Evolutionary conservation across 1,284 basidiomycete genomes (phyloP).

Genomic region (Microbotryum silenes-acaulis): DNA sequence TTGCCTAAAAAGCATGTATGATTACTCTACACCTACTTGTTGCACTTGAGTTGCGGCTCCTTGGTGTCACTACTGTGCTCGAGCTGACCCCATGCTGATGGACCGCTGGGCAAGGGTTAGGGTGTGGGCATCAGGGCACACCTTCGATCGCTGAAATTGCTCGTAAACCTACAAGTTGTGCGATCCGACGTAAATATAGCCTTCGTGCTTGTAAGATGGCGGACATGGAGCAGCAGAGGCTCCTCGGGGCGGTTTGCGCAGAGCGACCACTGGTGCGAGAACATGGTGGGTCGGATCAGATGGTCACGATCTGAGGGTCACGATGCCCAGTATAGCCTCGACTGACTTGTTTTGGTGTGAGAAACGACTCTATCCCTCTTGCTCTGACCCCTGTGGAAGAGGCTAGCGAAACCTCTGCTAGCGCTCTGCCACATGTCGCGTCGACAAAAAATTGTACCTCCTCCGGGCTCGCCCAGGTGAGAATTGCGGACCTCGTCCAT

Average conservation of each 20-base stretch:
- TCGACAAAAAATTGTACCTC: slow-evolving; percentile 28
- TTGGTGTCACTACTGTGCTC: background rate
- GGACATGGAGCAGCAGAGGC: too few relatives aligned
- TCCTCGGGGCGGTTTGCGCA: slow-evolving; percentile 12
- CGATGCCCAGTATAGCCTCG: background rate
- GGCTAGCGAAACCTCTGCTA: slow-evolving; percentile 6
- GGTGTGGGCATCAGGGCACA: background rate
- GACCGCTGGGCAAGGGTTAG: slow-evolving; percentile 7
- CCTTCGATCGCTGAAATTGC: too few relatives aligned
- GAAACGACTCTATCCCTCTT: slow-evolving; percentile 19
- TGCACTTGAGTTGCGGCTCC: slow-evolving; percentile 5
- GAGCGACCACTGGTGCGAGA: slow-evolving; percentile 10
- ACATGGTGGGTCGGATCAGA: background rate
- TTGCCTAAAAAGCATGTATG: too few relatives aligned
- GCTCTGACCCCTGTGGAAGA: slow-evolving; percentile 17
- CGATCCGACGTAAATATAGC: slow-evolving; percentile 27
- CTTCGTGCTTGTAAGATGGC: slow-evolving; percentile 7
- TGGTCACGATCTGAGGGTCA: too few relatives aligned
- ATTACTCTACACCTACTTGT: slow-evolving; percentile 2
- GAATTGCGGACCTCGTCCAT: slow-evolving; percentile 11
- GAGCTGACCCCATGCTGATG: slow-evolving; percentile 24
- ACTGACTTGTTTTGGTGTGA: slow-evolving; percentile 27
- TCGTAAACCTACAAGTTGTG: slow-evolving; percentile 26
- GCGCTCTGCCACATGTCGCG: slow-evolving; percentile 2
- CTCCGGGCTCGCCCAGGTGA: slow-evolving; percentile 1